A percentile compares a stretch with the other conserved stretches of the same genome.
Evolutionary conservation across 1,139 yeast species (phyloP).

Genomic region (Candida smagusa): DNA sequence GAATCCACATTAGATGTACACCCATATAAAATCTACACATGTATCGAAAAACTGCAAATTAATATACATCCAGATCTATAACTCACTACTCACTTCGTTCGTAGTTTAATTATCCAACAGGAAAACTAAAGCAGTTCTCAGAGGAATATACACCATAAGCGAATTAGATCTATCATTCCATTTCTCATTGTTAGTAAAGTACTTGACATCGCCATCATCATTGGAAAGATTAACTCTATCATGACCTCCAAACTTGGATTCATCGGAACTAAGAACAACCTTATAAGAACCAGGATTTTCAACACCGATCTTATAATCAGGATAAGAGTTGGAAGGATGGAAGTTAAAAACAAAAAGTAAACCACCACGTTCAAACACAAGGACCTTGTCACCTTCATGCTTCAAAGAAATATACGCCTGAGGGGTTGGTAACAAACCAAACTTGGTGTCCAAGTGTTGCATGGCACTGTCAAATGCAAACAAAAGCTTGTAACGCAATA

Average conservation of each 20-base stretch:
- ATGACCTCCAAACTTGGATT: constrained; percentile 76
- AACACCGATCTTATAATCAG: constrained; percentile 88
- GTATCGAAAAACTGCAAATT: too few species aligned
- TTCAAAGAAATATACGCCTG: constrained; percentile 88
- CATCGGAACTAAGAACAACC: constrained; percentile 74
- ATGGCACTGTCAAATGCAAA: constrained; percentile 79
- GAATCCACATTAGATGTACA: too few species aligned
- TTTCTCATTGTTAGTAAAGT: constrained; percentile 63
- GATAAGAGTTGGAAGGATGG: constrained; percentile 77
- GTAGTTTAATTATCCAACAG: constrained; percentile 11
- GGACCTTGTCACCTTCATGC: constrained; percentile 81
- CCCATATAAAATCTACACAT: too few species aligned
- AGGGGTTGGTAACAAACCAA: constrained; percentile 69
- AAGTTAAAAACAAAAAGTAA: constrained; percentile 83
- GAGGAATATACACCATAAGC: constrained; percentile 79
- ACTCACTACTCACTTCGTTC: too few species aligned
- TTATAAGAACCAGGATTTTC: constrained; percentile 74
- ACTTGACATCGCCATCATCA: constrained; percentile 41
- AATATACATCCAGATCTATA: too few species aligned
- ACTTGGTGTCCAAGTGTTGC: constrained; percentile 71
- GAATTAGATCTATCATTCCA: constrained; percentile 84
- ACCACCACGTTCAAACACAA: constrained; percentile 87
- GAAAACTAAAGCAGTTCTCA: constrained; percentile 74
- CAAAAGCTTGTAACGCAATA: constrained; percentile 74
- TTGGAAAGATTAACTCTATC: constrained; percentile 57